Conservation (phyloP, 2,329 filamentous ascomycete genomes). For the Endothia cerciana region DNA sequence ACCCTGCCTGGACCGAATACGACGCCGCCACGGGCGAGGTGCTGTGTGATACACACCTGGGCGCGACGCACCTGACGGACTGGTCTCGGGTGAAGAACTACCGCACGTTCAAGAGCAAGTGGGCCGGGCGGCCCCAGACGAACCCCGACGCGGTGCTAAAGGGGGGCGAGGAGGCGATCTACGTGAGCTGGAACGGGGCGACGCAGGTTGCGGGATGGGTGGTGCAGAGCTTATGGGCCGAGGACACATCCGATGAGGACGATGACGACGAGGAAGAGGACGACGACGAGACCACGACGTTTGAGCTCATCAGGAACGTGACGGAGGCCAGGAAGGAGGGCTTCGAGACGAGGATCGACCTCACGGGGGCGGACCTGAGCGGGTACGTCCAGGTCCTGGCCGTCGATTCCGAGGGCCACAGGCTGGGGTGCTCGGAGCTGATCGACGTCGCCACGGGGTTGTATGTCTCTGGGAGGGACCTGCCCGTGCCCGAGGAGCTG, state of each 20-base stretch:
- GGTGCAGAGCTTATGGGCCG: slow-evolving; percentile 5
- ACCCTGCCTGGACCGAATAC: slow-evolving; percentile 12
- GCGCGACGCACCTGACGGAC: not conserved
- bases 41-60: slow-evolving; percentile 7
- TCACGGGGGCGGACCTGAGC: slow-evolving; percentile 12
- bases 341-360: slow-evolving; percentile 27
- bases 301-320: not conserved
- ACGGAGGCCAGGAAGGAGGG: not conserved
- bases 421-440: slow-evolving; percentile 5
- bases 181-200: slow-evolving; percentile 16
- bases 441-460: slow-evolving; percentile 12
- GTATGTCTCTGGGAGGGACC: slow-evolving; percentile 12
- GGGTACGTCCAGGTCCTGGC: slow-evolving; percentile 10
- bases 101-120: slow-evolving; percentile 14
- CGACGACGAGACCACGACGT: not conserved
- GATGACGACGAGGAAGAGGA: not conserved
- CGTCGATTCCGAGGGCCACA: not conserved
- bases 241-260: not conserved
- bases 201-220: slow-evolving; percentile 5
- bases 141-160: slow-evolving; percentile 8
- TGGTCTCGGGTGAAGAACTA: slow-evolving; percentile 14
- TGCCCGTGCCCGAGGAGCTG: slow-evolving; percentile 13
- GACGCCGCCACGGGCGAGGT: slow-evolving; percentile 11
- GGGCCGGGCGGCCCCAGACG: slow-evolving; percentile 10
- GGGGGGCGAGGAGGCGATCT: not conserved